Evolutionary conservation across 805 yeast species (phyloP).

Genomic region (Priceomyces fermenticarens): DNA sequence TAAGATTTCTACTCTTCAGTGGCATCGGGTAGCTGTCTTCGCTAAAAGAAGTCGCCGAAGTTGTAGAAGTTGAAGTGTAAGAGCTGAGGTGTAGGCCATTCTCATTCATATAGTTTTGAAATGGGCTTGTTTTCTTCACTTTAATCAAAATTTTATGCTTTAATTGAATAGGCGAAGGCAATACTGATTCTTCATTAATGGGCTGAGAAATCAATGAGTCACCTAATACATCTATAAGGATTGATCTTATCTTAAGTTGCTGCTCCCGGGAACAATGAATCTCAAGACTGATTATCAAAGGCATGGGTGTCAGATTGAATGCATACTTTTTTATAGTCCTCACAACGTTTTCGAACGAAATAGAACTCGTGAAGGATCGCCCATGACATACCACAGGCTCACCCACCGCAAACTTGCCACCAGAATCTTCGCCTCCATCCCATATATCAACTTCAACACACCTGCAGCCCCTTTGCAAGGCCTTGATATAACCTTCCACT

Average conservation of each 20-base stretch:
- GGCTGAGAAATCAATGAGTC: conserved; percentile 49
- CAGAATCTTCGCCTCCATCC: conserved; percentile 56
- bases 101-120: conserved; percentile 15
- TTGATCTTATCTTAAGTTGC: conserved; percentile 57
- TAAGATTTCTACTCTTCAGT: conserved; percentile 13
- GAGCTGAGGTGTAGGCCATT: conserved; percentile 15
- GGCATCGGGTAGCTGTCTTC: conserved; percentile 28
- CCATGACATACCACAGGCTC: conserved; percentile 94
- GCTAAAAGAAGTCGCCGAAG: conserved; percentile 32
- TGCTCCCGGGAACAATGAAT: conserved; percentile 69
- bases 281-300: conserved; percentile 83
- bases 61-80: conserved; percentile 31
- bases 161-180: conserved; percentile 75
- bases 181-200: conserved; percentile 20
- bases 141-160: conserved; percentile 73
- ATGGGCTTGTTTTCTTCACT: conserved; percentile 56
- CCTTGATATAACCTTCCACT: conserved; percentile 83
- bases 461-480: conserved; percentile 87
- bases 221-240: conserved; percentile 57
- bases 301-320: conserved; percentile 82
- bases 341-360: conserved; percentile 66
- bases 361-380: conserved; percentile 70
- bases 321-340: conserved; percentile 79
- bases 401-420: conserved; percentile 14
- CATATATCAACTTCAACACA: conserved; percentile 95